phyloP scores from a whole-genome alignment of 805 yeast species.

The Ogataea neopini region DNA sequence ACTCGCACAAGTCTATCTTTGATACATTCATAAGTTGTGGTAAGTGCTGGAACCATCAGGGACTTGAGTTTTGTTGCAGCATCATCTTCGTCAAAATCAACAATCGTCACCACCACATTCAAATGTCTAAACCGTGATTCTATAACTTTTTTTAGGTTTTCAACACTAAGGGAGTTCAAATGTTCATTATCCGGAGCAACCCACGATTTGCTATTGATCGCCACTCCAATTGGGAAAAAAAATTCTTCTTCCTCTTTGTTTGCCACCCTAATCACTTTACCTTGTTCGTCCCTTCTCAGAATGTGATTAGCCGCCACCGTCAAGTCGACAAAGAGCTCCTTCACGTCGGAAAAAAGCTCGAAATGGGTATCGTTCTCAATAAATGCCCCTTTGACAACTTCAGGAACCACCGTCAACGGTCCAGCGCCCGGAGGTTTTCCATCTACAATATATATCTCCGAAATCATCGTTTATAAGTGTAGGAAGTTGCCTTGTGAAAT shows the following conservation, averaged over 20 bases:
- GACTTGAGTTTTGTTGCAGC: not conserved
- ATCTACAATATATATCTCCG: constrained; percentile 16
- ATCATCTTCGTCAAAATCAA: constrained; percentile 10
- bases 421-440: constrained; percentile 2
- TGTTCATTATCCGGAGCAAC: not conserved
- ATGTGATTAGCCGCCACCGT: constrained; percentile 17
- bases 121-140: constrained; percentile 32
- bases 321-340: constrained; percentile 15
- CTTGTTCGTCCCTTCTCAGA: constrained; percentile 7
- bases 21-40: constrained; percentile 11
- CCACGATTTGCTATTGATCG: constrained; percentile 19
- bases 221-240: constrained; percentile 24
- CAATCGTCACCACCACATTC: constrained; percentile 22
- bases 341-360: constrained; percentile 10
- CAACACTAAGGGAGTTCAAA: constrained; percentile 11
- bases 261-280: constrained; percentile 9
- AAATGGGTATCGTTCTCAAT: constrained; percentile 9
- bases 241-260: constrained; percentile 24
- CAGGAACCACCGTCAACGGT: constrained; percentile 9
- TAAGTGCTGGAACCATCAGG: constrained; percentile 13
- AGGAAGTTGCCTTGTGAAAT: not conserved
- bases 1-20: constrained; percentile 37
- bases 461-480: constrained; percentile 10
- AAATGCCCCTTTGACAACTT: constrained; percentile 11
- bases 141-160: constrained; percentile 13